Base-by-base conservation (phyloP, 2,329 filamentous ascomycete genomes). In the Rugonectria rugulosa region DNA sequence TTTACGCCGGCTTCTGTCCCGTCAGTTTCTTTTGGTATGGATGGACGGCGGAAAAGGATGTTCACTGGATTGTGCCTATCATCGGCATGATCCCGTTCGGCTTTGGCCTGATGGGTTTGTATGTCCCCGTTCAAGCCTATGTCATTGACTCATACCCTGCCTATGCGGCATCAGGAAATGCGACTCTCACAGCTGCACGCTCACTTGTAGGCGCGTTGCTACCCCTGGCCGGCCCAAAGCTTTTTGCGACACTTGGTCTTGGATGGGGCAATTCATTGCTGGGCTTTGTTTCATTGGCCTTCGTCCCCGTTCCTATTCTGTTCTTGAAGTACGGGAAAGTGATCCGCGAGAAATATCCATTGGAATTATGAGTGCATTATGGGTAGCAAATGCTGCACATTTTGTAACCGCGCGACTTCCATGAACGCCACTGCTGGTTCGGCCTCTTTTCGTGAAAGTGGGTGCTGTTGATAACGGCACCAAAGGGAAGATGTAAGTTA, bases 141-240 rank as follows among this genome's bases (percentile, higher is more conserved):
- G 76, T 88, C 1, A 80, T 88, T 14, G 68, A 70, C 37, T 62
- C 65, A 5, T 71, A 66, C 20, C 8, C 61, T 9, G 47, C 53
- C 7, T 69, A 65, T 34, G 62, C 69, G 2, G 69, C 69, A 12
- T 68, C 64, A 21, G 69, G 62, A 5, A 60, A 67, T 7, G 69
- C 67, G 19, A 66, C 69, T 12, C 67, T 60, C 24, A 68, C 67
- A n/a, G 58, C 71, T 5, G 49, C 67, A 12, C 77, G 88, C 14
- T 85, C 80, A 7, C 76, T 80, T 5, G 86, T 88, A 60, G 88
- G 85, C 21, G 87, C 86, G 12, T 70, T 83, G 0, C 78, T 88
- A 15, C 85, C 85, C 1, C 70, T 88, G 5, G 85, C 83, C 14
- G 85, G 84, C 0, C 73, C 75, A 3, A 71, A 74, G 14, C 61